Evolutionary conservation across 768 basidiomycete species (phyloP), one percentile per base, ranked within the genome.

Genomic region (Panus rudis): DNA sequence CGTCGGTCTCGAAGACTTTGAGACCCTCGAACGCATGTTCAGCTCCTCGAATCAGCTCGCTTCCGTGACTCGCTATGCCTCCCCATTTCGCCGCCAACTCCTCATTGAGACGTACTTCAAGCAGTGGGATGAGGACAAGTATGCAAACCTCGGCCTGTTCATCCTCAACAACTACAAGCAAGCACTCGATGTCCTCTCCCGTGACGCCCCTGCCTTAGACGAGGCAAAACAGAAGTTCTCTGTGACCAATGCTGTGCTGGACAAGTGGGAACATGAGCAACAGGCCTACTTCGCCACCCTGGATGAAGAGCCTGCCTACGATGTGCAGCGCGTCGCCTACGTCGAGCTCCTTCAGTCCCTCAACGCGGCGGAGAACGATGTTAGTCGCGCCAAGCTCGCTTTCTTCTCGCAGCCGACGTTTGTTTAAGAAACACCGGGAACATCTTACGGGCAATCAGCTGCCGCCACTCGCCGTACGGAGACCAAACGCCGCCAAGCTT

Each of bases 1-100:
- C 5, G 48, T 52, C n/a, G 66, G 67, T 14, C 39, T 68, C 4
- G 63, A 66, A 45, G 68, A 68, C 41, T 44, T 66, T 4, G 59
- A 65, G 31, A 62, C 55, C 6, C 13, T 39, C 13, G 63, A 68
- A 38, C 51, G 55, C 2, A 43, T 63, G 6, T 67, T 66, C 47
- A 57, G 53, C n/a, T 47, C 51, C 2, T 63, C 62, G 13, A 67
- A 68, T 46, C 43, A 46, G 13, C 37, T 51, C 1, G 56, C 53
- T 3, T 32, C 33, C 1, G 37, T 49, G 26, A 52, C 42, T 17
- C 38, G 48, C 4, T 50, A 52, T 41, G 25, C 49, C 1, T 37
- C 45, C 26, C 16, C 43, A 1, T 50, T 43, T 22, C 45, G 45
- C 21, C 49, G 49, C 6, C 28, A 33, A 10, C 39, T 46, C 1